Base-by-base conservation (phyloP, 768 basidiomycete species). In the Rhizopogon vesiculosus region DNA sequence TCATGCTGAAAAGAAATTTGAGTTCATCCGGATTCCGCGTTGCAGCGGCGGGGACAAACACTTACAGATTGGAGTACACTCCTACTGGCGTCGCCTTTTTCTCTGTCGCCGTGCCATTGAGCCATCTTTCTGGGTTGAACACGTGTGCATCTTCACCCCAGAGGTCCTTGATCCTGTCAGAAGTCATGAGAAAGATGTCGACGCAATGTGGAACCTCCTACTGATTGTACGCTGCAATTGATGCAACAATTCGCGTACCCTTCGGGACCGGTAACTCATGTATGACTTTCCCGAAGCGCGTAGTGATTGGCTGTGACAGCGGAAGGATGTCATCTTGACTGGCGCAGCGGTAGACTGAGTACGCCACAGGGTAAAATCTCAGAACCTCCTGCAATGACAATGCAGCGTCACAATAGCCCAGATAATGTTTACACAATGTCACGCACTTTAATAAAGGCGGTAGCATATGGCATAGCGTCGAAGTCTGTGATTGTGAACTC, bases 301-400 rank as follows among this genome's bases (percentile, higher is more conserved):
- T 78, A 52, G 59, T 69, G 46, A 85, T 75, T 1, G 83, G 81
- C 54, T 68, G 75, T 5, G 81, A 78, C 39, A 89, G 75, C 0
- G 87, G 84, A 22, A 89, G 64, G 29, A 84, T 63, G 54, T 85
- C 80, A 59, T 88, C 85, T 19, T 69, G 66, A 1, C 66, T 70
- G 0, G 84, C 74, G 54, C 76, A 69, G 19, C 86, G 78, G 44
- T 78, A 74, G 16, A 76, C 76, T 16, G 78, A 76, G 43, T 80
- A 77, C 80, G 25, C 25, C 25, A 25, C 25, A 25, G 25, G 25
- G 4, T 25, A 25, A 4, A 25, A 25, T 25, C 25, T 71, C 57
- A 80, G 62, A 0, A 72, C 69, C 66, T 81, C 80, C 80, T 81
- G 45, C 46, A 31, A 48, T 3, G 18, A 22, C 35, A 39, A 19